phyloP scores from a whole-genome alignment of 164 flowering plant genomes.

The Macadamia tetraphylla region DNA sequence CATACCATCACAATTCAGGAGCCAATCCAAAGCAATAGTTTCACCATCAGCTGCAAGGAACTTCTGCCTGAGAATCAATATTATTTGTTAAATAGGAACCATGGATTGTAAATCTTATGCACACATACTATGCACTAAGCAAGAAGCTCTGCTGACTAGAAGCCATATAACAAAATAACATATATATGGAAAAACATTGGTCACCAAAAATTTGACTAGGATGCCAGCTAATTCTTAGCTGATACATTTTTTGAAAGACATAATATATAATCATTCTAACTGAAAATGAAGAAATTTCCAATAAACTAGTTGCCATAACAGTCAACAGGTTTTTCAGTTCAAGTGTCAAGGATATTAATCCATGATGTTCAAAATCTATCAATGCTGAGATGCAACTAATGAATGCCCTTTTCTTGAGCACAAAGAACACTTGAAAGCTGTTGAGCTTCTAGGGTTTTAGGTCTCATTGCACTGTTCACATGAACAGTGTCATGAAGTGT shows the following conservation, averaged over 20 bases:
- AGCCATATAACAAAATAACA: too few species aligned
- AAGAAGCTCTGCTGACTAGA: not conserved
- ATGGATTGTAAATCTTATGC: not conserved
- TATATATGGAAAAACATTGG: too few species aligned
- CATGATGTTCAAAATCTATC: too few species aligned
- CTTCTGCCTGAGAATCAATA: conserved; percentile 47
- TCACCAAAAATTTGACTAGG: too few species aligned
- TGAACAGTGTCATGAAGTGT: too few species aligned
- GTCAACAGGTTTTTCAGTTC: too few species aligned
- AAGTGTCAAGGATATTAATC: too few species aligned
- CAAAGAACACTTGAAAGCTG: too few species aligned
- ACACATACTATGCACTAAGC: not conserved
- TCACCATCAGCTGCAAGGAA: conserved; percentile 80
- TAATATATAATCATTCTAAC: not conserved
- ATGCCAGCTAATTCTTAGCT: not conserved
- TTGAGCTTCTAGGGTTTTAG: too few species aligned
- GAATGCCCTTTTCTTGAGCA: too few species aligned
- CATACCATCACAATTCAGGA: conserved; percentile 61
- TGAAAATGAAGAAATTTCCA: not conserved
- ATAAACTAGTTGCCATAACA: not conserved
- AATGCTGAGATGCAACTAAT: too few species aligned
- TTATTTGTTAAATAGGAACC: conserved; percentile 12
- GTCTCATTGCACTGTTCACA: too few species aligned
- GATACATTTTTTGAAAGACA: not conserved
- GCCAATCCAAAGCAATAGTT: conserved; percentile 91